Percentiles rank a stretch among this genome's conserved stretches.
Evolutionary conservation across 2,329 filamentous ascomycete genomes (phyloP).

Genomic region (Raffaelea arxii): DNA sequence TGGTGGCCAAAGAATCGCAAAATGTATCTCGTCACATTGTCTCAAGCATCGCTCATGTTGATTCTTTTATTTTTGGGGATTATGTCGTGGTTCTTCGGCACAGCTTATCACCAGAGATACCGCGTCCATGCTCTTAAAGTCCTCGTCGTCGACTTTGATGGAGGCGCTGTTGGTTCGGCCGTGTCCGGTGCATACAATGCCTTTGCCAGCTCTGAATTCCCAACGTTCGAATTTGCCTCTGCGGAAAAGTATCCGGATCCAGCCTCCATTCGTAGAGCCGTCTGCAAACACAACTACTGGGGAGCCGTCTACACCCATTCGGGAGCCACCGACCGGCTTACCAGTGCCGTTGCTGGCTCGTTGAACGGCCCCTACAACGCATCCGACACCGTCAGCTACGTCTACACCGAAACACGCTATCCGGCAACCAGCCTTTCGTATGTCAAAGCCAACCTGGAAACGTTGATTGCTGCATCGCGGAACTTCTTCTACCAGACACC

Average conservation of each 20-base stretch:
- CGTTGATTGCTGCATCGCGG: conserved; percentile 2
- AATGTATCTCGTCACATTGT: not conserved
- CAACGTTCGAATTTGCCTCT: conserved; percentile 20
- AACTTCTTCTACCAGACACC: conserved; percentile 13
- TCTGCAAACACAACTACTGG: conserved; percentile 28
- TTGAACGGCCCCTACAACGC: conserved; percentile 20
- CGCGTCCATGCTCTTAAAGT: conserved; percentile 1
- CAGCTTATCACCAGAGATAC: not conserved
- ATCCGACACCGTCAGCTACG: conserved; percentile 21
- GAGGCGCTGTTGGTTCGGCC: conserved; percentile 21
- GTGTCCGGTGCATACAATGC: conserved; percentile 22
- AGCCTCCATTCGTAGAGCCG: conserved; percentile 19
- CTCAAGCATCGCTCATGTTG: not conserved
- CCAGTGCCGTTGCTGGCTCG: conserved; percentile 16
- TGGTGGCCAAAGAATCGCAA: not conserved
- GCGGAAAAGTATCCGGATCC: conserved; percentile 17
- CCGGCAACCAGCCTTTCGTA: conserved; percentile 18
- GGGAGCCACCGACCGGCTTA: conserved; percentile 2
- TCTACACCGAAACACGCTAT: conserved; percentile 28
- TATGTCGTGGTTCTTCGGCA: conserved; percentile 5
- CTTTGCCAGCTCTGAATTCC: conserved; percentile 20
- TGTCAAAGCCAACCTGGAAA: conserved; percentile 17
- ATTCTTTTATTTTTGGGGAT: not conserved
- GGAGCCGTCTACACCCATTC: conserved; percentile 24
- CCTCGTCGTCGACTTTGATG: conserved; percentile 18